A percentile compares a stretch with the other conserved stretches of the same genome.
phyloP scores from a whole-genome alignment of 1,139 yeast species.

The Scheffersomyces quercinus region DNA sequence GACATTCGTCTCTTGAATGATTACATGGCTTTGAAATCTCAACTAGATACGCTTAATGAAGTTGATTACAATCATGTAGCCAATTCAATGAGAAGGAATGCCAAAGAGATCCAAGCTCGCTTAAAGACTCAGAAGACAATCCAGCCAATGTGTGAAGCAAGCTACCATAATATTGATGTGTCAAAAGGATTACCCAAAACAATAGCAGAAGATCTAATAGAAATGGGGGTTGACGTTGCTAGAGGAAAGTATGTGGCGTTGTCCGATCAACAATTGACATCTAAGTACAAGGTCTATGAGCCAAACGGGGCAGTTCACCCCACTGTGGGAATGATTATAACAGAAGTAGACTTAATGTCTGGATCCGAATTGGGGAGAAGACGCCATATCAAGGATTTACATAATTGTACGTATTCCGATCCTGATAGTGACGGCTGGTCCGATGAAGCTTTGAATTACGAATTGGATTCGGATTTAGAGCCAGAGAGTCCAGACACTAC shows the following conservation, averaged over 20 bases:
- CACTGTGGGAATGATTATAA: slow-evolving; percentile 18
- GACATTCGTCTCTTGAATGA: slow-evolving; percentile 56
- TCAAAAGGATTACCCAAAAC: slow-evolving; percentile 49
- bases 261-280: slow-evolving; percentile 35
- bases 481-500: neutral
- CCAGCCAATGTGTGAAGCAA: slow-evolving; percentile 41
- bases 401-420: slow-evolving; percentile 13
- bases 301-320: slow-evolving; percentile 34
- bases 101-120: slow-evolving; percentile 24
- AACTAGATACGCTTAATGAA: slow-evolving; percentile 38
- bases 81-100: slow-evolving; percentile 26
- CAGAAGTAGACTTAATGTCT: slow-evolving; percentile 21
- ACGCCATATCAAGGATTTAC: slow-evolving; percentile 7
- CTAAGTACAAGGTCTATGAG: slow-evolving; percentile 37
- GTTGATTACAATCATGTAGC: slow-evolving; percentile 26
- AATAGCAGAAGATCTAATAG: slow-evolving; percentile 46
- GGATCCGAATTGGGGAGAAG: slow-evolving; percentile 11
- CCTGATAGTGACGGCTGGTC: slow-evolving; percentile 10
- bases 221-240: slow-evolving; percentile 44
- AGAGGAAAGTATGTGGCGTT: slow-evolving; percentile 52
- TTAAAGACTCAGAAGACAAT: slow-evolving; percentile 24
- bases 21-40: slow-evolving; percentile 50
- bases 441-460: slow-evolving; percentile 9
- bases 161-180: slow-evolving; percentile 55
- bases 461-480: slow-evolving; percentile 1